These are phyloP conservation scores for Isoetes taiwanensis DNA, from an alignment of 75 land plant species.

Conservation along the genomic window DNA sequence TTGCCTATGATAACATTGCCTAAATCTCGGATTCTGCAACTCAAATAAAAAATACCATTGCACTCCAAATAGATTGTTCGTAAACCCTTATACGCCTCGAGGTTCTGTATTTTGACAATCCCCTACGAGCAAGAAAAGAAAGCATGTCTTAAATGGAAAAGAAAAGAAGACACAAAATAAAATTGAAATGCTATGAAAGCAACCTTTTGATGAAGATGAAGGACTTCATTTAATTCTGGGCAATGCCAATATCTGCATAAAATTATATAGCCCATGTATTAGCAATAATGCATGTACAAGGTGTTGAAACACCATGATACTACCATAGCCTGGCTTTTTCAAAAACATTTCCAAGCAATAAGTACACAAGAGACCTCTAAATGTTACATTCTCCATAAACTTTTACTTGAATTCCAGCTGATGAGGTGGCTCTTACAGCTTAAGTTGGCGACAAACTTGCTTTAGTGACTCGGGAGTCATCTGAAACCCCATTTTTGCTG, in stretches of 20 bases:
- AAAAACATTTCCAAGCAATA: no score
- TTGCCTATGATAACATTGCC: no score
- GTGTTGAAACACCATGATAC: no score
- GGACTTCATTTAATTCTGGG: constrained; percentile 28
- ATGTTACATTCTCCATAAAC: no score
- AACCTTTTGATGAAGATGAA: constrained; percentile 31
- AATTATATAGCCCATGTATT: no score
- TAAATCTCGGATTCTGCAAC: no score
- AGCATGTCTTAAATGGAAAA: neutral
- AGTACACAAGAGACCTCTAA: no score
- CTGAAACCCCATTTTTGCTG: constrained; percentile 16
- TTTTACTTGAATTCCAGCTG: no score
- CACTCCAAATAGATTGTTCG: constrained; percentile 23
- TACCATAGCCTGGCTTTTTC: no score
- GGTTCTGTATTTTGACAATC: constrained; percentile 19
- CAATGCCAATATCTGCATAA: constrained; percentile 23
- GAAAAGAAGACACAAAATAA: no score
- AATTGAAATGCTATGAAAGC: neutral
- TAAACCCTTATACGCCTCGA: constrained; percentile 22
- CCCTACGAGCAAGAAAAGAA: constrained; percentile 12
- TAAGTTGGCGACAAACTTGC: constrained; percentile 22
- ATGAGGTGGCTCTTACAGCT: constrained; percentile 9
- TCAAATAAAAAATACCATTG: no score
- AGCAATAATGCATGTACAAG: no score
- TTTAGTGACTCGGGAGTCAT: constrained; percentile 24